Evolutionary conservation across 306 rosid genomes (phyloP), one percentile per base, ranked within the genome.

Genomic region (Ammopiptanthus mongolicus): DNA sequence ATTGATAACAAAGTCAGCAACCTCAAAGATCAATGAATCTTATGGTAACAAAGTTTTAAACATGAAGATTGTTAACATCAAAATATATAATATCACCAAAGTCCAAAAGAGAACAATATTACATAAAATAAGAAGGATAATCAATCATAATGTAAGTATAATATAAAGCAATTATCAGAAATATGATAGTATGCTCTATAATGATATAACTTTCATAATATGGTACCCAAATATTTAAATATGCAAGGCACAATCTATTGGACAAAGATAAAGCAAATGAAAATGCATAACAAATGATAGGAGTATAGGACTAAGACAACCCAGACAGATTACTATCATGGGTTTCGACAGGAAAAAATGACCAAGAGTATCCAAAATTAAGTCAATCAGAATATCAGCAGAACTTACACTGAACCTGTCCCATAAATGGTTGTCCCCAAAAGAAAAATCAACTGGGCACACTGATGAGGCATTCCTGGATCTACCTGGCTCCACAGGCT

Each of bases 371-470:
- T 4, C 22, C 14, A 65, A 44, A 72, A 47, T 58, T 28, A 6
- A 36, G 46, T 44, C 74, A 52, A 65, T 56, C n/a, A 79, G 47
- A 79, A 64, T 46, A 73, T 68, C 74, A 60, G 57, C 21, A 48
- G 44, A 81, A 87, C 97, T 89, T 87, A 95, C 99, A 76, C 91
- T 90, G 75, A 95, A 90, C 67, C 81, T 84, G 83, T 95, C 99
- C 99, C 99, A 95, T 81, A 95, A 84, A 87, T 95, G 99, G 64
- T 87, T 96, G 18, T 90, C 92, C 44, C 99, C 99, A 87, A 92
- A 95, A 67, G 96, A 92, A 86, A 95, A 95, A 80, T 88, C 97
- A 72, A 86, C 96, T 0, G 98, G 96, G 78, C 96, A 90, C 81
- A 92, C 81, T 70, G 97, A 92, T 64, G 99, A 82, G 71, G 97